phyloP scores from a whole-genome alignment of 192 early-diverging fungal species.

The Endogone sp. region DNA sequence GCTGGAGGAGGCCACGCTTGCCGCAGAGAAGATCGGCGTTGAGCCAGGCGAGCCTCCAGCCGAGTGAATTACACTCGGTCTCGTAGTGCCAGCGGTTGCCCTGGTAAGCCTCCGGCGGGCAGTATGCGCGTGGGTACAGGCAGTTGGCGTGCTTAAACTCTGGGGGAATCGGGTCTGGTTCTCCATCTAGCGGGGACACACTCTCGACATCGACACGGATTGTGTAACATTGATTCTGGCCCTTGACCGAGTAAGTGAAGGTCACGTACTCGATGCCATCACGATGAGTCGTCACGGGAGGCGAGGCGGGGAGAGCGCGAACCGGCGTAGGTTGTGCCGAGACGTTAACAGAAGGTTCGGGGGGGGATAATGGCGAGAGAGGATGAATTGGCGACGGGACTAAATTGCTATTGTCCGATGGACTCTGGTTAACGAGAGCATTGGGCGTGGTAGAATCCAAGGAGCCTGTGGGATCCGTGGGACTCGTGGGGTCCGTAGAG shows the following conservation, averaged over 20 bases:
- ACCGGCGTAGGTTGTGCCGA: neutral
- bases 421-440: no score
- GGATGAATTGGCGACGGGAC: neutral
- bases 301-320: slow-evolving; percentile 10
- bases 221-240: slow-evolving; percentile 44
- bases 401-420: no score
- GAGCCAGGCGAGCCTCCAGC: slow-evolving; percentile 68
- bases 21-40: slow-evolving; percentile 56
- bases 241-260: slow-evolving; percentile 60
- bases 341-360: neutral
- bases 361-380: neutral
- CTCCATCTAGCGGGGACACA: slow-evolving; percentile 31
- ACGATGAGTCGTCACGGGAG: slow-evolving; percentile 7
- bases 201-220: slow-evolving; percentile 67
- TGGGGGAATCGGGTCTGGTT: slow-evolving; percentile 5
- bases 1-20: slow-evolving; percentile 70
- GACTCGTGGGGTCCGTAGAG: neutral
- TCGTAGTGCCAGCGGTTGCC: slow-evolving; percentile 84
- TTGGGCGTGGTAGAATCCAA: neutral
- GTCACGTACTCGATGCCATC: slow-evolving; percentile 53
- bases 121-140: slow-evolving; percentile 67
- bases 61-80: slow-evolving; percentile 65
- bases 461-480: neutral
- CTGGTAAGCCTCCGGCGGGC: slow-evolving; percentile 36
- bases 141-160: slow-evolving; percentile 24